Base-by-base conservation (phyloP, 1,284 basidiomycete species). In the Trametes sp. region DNA sequence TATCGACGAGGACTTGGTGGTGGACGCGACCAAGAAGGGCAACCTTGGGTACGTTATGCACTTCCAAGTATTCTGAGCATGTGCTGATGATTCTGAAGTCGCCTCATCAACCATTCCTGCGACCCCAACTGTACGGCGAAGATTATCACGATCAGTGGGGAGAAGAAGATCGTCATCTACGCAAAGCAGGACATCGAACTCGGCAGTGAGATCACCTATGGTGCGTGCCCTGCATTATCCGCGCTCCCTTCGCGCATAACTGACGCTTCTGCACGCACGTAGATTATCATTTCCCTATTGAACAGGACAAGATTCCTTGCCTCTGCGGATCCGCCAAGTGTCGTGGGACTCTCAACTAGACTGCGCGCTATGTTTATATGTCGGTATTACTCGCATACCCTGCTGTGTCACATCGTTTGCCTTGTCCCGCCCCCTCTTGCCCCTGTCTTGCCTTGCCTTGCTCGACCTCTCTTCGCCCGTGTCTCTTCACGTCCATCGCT, bases 101-200 rank as follows among this genome's bases (percentile, higher is more conserved):
- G 95, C 45, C 78, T 98, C 67, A 98, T 98, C 77, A 98, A 98
- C 77, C 97, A 99, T 75, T 98, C 89, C 44, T 99, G 97, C 75
- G 94, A 96, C 73, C 97, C 97, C 8, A 98, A 98, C 72, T 98
- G 96, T 74, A 98, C 92, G 19, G 97, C 97, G 48, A 98, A 97
- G 82, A 99, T 99, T 76, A 96, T 99, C 74, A 98, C 95, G 61
- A 96, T 99, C 78, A 97, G 92, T 72, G 94, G 96, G 36, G 94
- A 97, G 80, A 98, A 98, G 84, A 95, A 98, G 84, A 99, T 99
- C 73, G 98, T 98, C 73, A 97, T 99, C 59, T 99, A 98, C 76
- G 98, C 98, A 31, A 98, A 98, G 78, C 87, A 91, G 70, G 91
- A 93, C 68, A 95, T 99, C 72, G 89, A 96, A 70, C 88, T 95